phyloP scores from a whole-genome alignment of 768 basidiomycete species.

The Filobasidium floriforme region DNA sequence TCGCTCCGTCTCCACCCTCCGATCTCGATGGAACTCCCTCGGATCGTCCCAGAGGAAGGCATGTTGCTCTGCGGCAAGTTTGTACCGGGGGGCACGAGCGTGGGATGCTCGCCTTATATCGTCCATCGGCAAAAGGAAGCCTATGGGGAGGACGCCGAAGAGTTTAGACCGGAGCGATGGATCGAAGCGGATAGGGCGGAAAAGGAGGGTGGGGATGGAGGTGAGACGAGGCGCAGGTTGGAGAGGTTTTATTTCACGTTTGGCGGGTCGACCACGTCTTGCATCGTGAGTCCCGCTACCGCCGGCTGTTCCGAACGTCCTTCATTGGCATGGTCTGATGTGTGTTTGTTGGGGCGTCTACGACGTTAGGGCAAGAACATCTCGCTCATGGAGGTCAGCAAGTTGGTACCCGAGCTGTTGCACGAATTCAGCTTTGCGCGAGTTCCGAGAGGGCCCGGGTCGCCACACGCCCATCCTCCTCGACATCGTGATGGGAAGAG shows the following conservation, averaged over 20 bases:
- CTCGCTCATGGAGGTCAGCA: slow-evolving; percentile 24
- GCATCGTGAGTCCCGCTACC: slow-evolving; percentile 8
- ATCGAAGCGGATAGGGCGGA: slow-evolving; percentile 18
- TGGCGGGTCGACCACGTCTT: slow-evolving; percentile 9
- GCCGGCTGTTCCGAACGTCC: background rate
- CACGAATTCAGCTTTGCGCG: background rate
- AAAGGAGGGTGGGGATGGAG: background rate
- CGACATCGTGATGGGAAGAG: background rate
- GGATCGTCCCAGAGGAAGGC: slow-evolving; percentile 25
- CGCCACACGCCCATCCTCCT: background rate
- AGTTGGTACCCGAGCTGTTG: slow-evolving; percentile 2
- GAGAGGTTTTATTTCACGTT: slow-evolving; percentile 22
- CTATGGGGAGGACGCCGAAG: slow-evolving; percentile 19
- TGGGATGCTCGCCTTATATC: slow-evolving; percentile 15
- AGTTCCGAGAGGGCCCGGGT: background rate
- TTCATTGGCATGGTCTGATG: background rate
- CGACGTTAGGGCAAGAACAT: slow-evolving; percentile 21
- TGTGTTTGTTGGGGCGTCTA: background rate
- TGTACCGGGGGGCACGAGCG: slow-evolving; percentile 18
- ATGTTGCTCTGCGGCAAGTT: slow-evolving; percentile 17
- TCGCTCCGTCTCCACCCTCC: slow-evolving; percentile 27
- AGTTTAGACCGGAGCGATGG: slow-evolving; percentile 25
- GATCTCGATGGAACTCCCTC: slow-evolving; percentile 20
- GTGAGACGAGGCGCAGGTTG: background rate
- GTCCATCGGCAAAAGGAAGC: slow-evolving; percentile 18